phyloP scores from a whole-genome alignment of 495 filamentous ascomycete genomes.

The Penicillium desertorum region DNA sequence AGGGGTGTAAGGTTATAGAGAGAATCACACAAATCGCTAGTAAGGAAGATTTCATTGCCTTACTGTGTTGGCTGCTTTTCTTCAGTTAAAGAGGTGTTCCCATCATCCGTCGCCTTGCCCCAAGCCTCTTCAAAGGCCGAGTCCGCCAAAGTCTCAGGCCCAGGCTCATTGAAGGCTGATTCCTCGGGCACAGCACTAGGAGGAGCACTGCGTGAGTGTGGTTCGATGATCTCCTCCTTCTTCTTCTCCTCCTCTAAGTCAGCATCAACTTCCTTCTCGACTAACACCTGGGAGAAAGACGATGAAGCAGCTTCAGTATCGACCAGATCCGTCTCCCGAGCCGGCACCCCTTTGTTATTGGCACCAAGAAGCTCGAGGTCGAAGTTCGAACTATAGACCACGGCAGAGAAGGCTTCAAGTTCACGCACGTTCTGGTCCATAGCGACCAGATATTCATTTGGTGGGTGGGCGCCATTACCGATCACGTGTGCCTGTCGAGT shows the following conservation, averaged over 20 bases:
- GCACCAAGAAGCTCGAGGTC: conserved; percentile 60
- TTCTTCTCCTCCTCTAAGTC: background rate
- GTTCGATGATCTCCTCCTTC: background rate
- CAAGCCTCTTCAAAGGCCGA: conserved; percentile 45
- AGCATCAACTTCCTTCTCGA: conserved; percentile 23
- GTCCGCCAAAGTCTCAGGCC: conserved; percentile 19
- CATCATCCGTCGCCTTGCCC: conserved; percentile 43
- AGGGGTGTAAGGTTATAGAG: conserved; percentile 1
- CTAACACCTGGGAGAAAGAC: conserved; percentile 27
- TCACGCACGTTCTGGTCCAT: conserved; percentile 78
- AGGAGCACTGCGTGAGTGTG: background rate
- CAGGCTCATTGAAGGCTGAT: background rate
- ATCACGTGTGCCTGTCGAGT: conserved; percentile 87
- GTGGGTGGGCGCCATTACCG: conserved; percentile 64
- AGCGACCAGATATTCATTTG: conserved; percentile 81
- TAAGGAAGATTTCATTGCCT: background rate
- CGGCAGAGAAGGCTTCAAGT: conserved; percentile 89
- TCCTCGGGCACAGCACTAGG: background rate
- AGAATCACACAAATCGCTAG: background rate
- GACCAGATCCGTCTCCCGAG: conserved; percentile 12
- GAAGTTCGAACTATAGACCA: conserved; percentile 91
- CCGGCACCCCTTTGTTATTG: conserved; percentile 16
- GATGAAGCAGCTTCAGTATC: conserved; percentile 23
- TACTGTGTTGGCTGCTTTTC: conserved; percentile 5
- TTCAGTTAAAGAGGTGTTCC: conserved; percentile 7